Conservation (phyloP, 2,329 filamentous ascomycete genomes). For the Claviceps pazoutovae region DNA sequence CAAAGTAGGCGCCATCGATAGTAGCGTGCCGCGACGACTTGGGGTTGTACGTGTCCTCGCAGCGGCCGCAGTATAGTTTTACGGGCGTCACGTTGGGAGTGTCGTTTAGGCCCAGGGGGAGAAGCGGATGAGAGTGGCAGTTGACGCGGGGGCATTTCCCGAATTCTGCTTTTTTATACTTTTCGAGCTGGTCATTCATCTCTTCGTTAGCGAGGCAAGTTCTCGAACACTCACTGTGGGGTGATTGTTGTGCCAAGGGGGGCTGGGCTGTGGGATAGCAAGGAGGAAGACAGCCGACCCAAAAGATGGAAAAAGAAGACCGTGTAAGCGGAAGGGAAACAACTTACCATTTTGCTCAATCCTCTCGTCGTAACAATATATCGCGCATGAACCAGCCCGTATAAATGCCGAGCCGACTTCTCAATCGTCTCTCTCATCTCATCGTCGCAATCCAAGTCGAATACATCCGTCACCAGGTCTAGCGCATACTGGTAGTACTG, state of each 20-base stretch:
- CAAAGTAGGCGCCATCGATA: constrained; percentile 97
- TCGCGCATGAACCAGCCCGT: constrained; percentile 87
- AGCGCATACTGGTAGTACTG: constrained; percentile 98
- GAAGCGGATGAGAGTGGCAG: constrained; percentile 82
- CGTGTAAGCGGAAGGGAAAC: not conserved
- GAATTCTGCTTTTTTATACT: constrained; percentile 97
- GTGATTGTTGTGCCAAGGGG: too few relatives aligned
- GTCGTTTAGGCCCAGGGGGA: constrained; percentile 91
- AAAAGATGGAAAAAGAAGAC: not conserved
- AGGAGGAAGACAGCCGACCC: not conserved
- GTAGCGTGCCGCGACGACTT: constrained; percentile 91
- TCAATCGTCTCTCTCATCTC: constrained; percentile 97
- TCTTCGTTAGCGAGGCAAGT: too few relatives aligned
- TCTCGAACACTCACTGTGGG: too few relatives aligned
- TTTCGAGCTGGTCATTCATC: constrained; percentile 59
- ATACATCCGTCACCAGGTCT: constrained; percentile 93
- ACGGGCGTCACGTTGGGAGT: constrained; percentile 77
- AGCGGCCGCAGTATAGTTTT: constrained; percentile 92
- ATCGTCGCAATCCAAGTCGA: constrained; percentile 96
- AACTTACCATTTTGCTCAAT: constrained; percentile 80
- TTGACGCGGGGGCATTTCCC: constrained; percentile 95
- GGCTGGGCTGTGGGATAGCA: too few relatives aligned
- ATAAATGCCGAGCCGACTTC: constrained; percentile 89
- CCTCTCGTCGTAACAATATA: constrained; percentile 95
- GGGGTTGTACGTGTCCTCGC: constrained; percentile 97